Conservation (phyloP, 208 protist species). For the Leishmania arabica region DNA sequence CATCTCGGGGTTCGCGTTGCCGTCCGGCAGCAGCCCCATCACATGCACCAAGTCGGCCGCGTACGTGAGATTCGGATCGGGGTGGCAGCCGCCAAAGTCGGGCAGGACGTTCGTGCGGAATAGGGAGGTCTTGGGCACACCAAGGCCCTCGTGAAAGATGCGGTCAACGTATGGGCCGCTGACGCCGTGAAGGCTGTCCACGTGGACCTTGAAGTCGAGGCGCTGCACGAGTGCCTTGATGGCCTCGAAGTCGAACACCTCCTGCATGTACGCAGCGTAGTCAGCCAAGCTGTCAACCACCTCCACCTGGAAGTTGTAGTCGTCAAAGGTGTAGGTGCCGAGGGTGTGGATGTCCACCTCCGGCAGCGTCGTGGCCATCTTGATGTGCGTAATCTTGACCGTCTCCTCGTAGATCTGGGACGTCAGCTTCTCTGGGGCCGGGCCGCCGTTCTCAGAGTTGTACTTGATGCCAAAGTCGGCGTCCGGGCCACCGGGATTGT, state of each 20-base stretch:
- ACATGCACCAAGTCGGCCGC: slow-evolving; percentile 92
- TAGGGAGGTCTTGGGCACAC: slow-evolving; percentile 54
- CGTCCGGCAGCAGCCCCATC: slow-evolving; percentile 83
- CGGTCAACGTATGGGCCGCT: slow-evolving; percentile 94
- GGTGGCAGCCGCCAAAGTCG: slow-evolving; percentile 97
- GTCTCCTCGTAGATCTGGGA: slow-evolving; percentile 93
- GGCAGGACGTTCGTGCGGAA: slow-evolving; percentile 62
- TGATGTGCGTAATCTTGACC: slow-evolving; percentile 63
- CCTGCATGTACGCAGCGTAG: slow-evolving; percentile 92
- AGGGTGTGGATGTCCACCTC: slow-evolving; percentile 64
- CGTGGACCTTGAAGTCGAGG: slow-evolving; percentile 85
- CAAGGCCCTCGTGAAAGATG: slow-evolving; percentile 94
- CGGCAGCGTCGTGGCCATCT: slow-evolving; percentile 52
- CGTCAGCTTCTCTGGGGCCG: slow-evolving; percentile 95
- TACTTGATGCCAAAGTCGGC: slow-evolving; percentile 99
- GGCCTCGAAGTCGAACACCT: slow-evolving; percentile 94
- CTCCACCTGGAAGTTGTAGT: slow-evolving; percentile 67
- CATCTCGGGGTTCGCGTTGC: slow-evolving; percentile 35
- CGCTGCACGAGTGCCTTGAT: slow-evolving; percentile 77
- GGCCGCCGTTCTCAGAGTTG: slow-evolving; percentile 97
- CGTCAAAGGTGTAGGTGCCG: slow-evolving; percentile 52
- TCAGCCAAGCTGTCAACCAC: slow-evolving; percentile 93
- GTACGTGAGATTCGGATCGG: slow-evolving; percentile 99
- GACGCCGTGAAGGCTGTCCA: slow-evolving; percentile 95
- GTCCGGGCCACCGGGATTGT: slow-evolving; percentile 97